Evolutionary conservation across 192 early-diverging fungal species (phyloP), one percentile per base, ranked within the genome.

Genomic region (Coemansia sp.): DNA sequence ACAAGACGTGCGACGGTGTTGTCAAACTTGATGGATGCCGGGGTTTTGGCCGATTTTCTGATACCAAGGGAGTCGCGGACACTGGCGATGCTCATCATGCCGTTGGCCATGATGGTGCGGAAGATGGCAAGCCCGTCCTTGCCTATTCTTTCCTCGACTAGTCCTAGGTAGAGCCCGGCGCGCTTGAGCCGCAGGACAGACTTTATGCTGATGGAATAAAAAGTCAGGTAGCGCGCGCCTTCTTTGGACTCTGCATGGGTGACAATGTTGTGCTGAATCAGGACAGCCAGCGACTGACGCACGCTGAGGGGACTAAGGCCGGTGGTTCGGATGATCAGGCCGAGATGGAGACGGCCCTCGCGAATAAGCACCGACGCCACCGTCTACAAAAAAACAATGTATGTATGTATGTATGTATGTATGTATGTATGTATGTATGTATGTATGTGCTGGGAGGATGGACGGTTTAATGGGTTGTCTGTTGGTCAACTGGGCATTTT

Each of bases 181-280:
- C 87, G 65, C 35, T 82, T 66, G 28, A 88, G 62, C 60, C 91
- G 65, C 54, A 92, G 65, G 10, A 93, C 79, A 16, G 77, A 77
- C 13, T 71, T 48, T 23, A 76, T 29, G 52, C 81, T 83, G 55
- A 86, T 57, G 14, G 85, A 75, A 66, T 95, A 97, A 75, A 88
- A 91, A 8, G 86, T 85, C 4, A 81, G 72, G 28, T 83, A 82
- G n/a, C 85, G 79, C 28, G 59, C 34, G 1, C 84, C 82, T 55
- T 91, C 91, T 25, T 75, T 56, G 3, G 72, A 47, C 62, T 89
- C 87, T 6, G 90, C 86, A 65, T 88, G 92, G 8, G 85, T 86
- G 11, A 76, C 88, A 3, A 93, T 54, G 65, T 86, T 83, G 74
- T 97, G 95, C 71, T 97, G 95, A 46, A 97, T 90, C 55, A 97